Evolutionary conservation across 1,284 basidiomycete genomes (phyloP).

Genomic region (Papiliotrema terrestris): DNA sequence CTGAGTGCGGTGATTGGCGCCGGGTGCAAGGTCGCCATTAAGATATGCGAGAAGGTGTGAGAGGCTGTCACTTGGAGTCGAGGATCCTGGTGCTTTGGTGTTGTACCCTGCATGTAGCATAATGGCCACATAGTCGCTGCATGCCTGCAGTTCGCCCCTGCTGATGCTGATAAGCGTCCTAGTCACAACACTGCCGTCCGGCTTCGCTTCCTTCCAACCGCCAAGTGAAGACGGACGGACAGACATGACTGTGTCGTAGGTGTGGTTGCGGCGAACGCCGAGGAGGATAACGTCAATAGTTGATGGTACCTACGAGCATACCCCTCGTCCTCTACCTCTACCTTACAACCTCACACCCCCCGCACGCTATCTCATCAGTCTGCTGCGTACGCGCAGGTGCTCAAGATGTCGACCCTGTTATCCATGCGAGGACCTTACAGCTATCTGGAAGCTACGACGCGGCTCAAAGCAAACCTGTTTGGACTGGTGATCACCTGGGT

Average conservation of each 20-base stretch:
- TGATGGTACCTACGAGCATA: not conserved
- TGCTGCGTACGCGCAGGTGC: too few relatives aligned
- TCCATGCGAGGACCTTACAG: constrained; percentile 14
- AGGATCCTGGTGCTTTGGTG: not conserved
- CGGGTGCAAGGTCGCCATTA: constrained; percentile 87
- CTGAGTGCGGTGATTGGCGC: constrained; percentile 77
- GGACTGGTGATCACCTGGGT: constrained; percentile 24
- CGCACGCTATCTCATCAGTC: too few relatives aligned
- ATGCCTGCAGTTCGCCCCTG: too few relatives aligned
- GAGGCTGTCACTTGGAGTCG: not conserved
- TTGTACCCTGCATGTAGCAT: too few relatives aligned
- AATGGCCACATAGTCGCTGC: too few relatives aligned
- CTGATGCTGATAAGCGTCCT: not conserved
- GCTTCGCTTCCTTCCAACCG: too few relatives aligned
- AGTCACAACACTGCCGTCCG: too few relatives aligned
- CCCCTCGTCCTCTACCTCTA: too few relatives aligned
- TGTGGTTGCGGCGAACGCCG: too few relatives aligned
- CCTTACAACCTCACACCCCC: too few relatives aligned
- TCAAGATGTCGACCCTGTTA: not conserved
- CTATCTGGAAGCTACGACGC: constrained; percentile 21
- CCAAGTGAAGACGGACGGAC: too few relatives aligned
- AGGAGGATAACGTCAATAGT: not conserved
- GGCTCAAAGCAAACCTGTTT: constrained; percentile 40
- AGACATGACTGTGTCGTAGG: too few relatives aligned
- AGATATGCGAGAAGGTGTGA: constrained; percentile 74